Base-by-base conservation (phyloP, 257 asterid genomes). In the Fraxinus anomala region DNA sequence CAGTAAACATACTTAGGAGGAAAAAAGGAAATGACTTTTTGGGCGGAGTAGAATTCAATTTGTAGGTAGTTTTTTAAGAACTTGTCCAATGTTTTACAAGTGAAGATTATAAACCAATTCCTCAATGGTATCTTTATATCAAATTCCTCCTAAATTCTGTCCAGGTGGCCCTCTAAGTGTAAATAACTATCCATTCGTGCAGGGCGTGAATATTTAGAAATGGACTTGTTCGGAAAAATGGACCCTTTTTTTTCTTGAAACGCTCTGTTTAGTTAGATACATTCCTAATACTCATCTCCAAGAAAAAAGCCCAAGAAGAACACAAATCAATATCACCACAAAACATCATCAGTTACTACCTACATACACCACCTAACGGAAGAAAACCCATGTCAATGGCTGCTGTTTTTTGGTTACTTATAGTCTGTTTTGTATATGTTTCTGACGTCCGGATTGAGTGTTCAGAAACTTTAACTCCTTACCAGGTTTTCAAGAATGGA, bases 301-400 rank as follows among this genome's bases (percentile, higher is more conserved):
- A 67, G 65, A 42, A 21, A 70, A 4, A 10, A 40, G 23, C 23
- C 66, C 28, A 44, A 31, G 33, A 8, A 59, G 31, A 21, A 59
- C 67, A 59, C 28, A 51, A 67, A 68, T 51, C 79, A 74, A 11
- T 34, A 37, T 36, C 63, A n/a, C 16, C 49, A 40, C 16, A 40
- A 42, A 42, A 12, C 51, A 42, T 42, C 51, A 42, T 42, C 51
- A 12, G 51, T 42, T 66, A 26, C 28, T 26, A 26, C 28, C 28
- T 26, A 24, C 66, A 24, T 17, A 66, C 68, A 47, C 47, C 71
- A 8, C 61, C 17, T 28, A 12, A 1, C 36, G 12, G 51, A 68
- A 70, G 5, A 3, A 66, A 51, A 39, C 70, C 59, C 54, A 17
- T 12, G 26, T 12, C 78, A 34, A 84, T 84, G 88, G 80, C 73